Base-by-base conservation (phyloP, 225 moss, liverwort and hornwort species). In the Polytrichum commune region DNA sequence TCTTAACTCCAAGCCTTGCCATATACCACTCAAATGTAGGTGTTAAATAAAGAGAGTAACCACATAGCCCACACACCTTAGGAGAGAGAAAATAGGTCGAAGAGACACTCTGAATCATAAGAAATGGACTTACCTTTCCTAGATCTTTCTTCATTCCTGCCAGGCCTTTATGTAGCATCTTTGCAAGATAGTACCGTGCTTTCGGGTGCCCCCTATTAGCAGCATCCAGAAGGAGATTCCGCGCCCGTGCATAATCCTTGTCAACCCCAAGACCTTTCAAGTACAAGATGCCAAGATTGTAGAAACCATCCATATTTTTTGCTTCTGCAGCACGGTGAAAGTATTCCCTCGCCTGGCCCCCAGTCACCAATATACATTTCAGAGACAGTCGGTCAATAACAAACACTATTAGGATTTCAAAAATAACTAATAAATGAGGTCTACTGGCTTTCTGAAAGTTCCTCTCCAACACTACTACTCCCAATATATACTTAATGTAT, bases 131-230 rank as follows among this genome's bases (percentile, higher is more conserved):
- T 83, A 94, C 94, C 18, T 54, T 16, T 29, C 62, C 79, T 62
- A 90, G 78, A 77, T 94, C 88, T 72, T 90, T 98, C 68, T 76
- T 75, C 78, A 83, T 67, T 74, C 88, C 92, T 68, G 84, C 82
- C 81, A 87, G 79, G 68, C 97, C 97, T 77, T 95, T 94, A 23
- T 98, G 97, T 58, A 86, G 73, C 92, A 98, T 94, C 74, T 84
- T 98, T 46, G 94, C 97, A 58, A 98, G 86, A 81, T 98, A 91
- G 66, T 90, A 98, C 28, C 85, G 80, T 22, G 97, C 91, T 84
- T 90, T 98, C 8, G 88, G 85, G 67, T 98, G 88, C 65, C 71
- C 76, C 33, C 13, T 60, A 30, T 72, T 80, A 60, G 86, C 77
- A 79, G 92, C 92, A 24, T 64, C 63, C 72, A 77, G 4, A 46